These are phyloP conservation scores for Malbranchea cinnamomea DNA, from an alignment of 2,329 filamentous ascomycete species.

Conservation along the genomic window DNA sequence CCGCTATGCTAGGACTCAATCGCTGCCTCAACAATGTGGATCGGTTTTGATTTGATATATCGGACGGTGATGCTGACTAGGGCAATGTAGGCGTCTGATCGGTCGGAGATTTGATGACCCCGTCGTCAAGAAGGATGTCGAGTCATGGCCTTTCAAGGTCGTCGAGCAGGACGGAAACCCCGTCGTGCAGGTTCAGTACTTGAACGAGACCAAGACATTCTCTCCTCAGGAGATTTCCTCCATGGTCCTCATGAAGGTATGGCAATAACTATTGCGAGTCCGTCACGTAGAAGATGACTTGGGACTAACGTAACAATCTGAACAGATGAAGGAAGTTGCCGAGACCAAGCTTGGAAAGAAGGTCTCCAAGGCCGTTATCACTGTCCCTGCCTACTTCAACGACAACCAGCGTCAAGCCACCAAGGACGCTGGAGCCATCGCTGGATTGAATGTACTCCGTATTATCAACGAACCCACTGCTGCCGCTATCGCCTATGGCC, in stretches of 20 bases:
- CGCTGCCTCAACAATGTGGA: too few relatives aligned
- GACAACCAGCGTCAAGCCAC: slow-evolving; percentile 99
- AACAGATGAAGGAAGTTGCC: slow-evolving; percentile 95
- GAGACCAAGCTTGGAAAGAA: slow-evolving; percentile 98
- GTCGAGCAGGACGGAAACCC: slow-evolving; percentile 78
- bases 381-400: slow-evolving; percentile 99
- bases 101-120: slow-evolving; percentile 90
- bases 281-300: too few relatives aligned
- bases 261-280: slow-evolving; percentile 10
- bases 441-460: slow-evolving; percentile 95
- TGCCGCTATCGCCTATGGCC: slow-evolving; percentile 95
- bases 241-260: slow-evolving; percentile 95
- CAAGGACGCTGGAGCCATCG: slow-evolving; percentile 96
- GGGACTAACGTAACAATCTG: slow-evolving; percentile 10
- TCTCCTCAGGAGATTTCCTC: slow-evolving; percentile 97
- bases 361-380: slow-evolving; percentile 98
- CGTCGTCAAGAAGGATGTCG: slow-evolving; percentile 95
- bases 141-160: slow-evolving; percentile 99
- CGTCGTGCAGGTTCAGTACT: slow-evolving; percentile 88
- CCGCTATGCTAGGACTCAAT: too few relatives aligned
- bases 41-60: not conserved
- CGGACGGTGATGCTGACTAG: slow-evolving; percentile 4
- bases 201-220: slow-evolving; percentile 89
- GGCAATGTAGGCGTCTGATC: slow-evolving; percentile 66
- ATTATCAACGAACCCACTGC: slow-evolving; percentile 99